A percentile compares a stretch with the other conserved stretches of the same genome.
phyloP scores from a whole-genome alignment of 192 early-diverging fungal species.

The Gonapodya sp. region DNA sequence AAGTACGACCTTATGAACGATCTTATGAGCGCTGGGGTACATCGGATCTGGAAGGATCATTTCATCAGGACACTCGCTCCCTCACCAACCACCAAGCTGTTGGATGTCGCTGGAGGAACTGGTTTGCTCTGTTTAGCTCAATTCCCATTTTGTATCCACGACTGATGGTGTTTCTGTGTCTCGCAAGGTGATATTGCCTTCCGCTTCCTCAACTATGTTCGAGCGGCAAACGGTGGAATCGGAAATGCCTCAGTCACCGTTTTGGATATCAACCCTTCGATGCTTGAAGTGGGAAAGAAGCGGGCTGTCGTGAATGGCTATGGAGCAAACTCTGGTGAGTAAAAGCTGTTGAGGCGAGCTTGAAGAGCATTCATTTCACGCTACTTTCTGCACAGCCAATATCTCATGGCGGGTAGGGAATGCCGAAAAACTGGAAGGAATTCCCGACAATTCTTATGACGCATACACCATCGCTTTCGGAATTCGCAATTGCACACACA shows the following conservation, averaged over 20 bases:
- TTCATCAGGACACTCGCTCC: conserved; percentile 79
- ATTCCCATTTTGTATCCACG: conserved; percentile 13
- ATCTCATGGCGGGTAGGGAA: conserved; percentile 75
- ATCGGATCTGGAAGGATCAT: conserved; percentile 95
- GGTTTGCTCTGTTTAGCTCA: too few relatives aligned
- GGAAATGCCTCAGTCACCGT: conserved; percentile 61
- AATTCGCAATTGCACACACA: conserved; percentile 93
- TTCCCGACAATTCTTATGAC: conserved; percentile 72
- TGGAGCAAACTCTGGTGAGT: not conserved
- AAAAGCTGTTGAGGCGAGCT: too few relatives aligned
- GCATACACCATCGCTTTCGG: conserved; percentile 97
- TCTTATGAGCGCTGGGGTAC: conserved; percentile 85
- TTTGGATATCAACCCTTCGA: conserved; percentile 93
- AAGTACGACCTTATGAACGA: conserved; percentile 99
- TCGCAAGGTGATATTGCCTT: conserved; percentile 96
- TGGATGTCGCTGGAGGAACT: conserved; percentile 97
- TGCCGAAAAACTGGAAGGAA: conserved; percentile 70
- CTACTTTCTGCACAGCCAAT: conserved; percentile 46
- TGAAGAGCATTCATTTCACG: too few relatives aligned
- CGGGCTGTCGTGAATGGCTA: conserved; percentile 34
- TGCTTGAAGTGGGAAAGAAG: conserved; percentile 80
- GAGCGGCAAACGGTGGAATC: conserved; percentile 50
- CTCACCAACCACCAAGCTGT: conserved; percentile 62
- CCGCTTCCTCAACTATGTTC: conserved; percentile 81
- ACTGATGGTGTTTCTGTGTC: conserved; percentile 20